These are phyloP conservation scores for Lachnum nothofagi DNA, from an alignment of 2,329 filamentous ascomycete genomes.

Conservation along the genomic window DNA sequence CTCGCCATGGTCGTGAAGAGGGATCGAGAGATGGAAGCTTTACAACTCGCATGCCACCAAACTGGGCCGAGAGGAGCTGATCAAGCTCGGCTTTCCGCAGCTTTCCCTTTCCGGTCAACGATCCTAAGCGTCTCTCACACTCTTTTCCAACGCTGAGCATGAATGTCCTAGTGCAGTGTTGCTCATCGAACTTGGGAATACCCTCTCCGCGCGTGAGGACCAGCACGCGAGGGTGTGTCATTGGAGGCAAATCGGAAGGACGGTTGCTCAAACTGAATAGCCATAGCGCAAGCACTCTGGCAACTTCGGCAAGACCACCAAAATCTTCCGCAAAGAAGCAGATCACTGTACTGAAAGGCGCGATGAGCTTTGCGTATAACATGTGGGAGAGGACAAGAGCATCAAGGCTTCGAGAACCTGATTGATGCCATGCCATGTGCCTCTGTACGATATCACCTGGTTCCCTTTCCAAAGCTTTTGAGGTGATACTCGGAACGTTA, in stretches of 20 bases:
- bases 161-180: not conserved
- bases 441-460: not conserved
- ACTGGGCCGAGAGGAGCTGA: not conserved
- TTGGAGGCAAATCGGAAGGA: constrained; percentile 3
- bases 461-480: not conserved
- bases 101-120: not conserved
- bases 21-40: not conserved
- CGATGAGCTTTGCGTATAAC: constrained; percentile 9
- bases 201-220: not conserved
- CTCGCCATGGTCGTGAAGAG: not conserved
- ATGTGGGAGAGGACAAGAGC: constrained; percentile 1
- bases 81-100: not conserved
- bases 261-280: constrained; percentile 5
- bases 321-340: too few relatives aligned
- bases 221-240: constrained; percentile 7
- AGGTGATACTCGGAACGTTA: not conserved
- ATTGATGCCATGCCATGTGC: not conserved
- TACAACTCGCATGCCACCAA: constrained; percentile 5
- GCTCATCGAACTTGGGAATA: constrained; percentile 1
- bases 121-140: not conserved
- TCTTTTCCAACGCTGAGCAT: constrained; percentile 4
- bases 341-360: constrained; percentile 9
- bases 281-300: constrained; percentile 9
- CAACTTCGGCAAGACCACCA: constrained; percentile 5
- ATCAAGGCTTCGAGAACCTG: not conserved